Percentiles rank a stretch among this genome's conserved stretches.
phyloP scores from a whole-genome alignment of 768 basidiomycete species.

The Punctularia strigosozonata region DNA sequence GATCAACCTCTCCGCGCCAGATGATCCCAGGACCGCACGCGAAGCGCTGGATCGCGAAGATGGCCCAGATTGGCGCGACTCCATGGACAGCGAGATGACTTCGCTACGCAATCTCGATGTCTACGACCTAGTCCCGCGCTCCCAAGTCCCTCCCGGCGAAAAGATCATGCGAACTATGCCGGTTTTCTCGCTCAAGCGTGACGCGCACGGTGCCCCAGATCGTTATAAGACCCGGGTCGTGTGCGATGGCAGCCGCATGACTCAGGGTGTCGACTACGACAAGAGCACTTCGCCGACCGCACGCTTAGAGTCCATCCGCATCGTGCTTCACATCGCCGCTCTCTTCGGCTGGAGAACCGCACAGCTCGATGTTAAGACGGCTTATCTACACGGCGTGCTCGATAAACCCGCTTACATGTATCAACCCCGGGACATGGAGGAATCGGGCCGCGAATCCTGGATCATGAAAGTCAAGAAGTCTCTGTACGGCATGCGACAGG shows the following conservation, averaged over 20 bases:
- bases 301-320: slow-evolving; percentile 25
- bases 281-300: slow-evolving; percentile 25
- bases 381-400: slow-evolving; percentile 23
- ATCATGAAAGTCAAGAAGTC: slow-evolving; percentile 12
- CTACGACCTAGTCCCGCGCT: too few relatives aligned
- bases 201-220: slow-evolving; percentile 20
- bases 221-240: slow-evolving; percentile 32
- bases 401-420: slow-evolving; percentile 24
- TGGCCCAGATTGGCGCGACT: too few relatives aligned
- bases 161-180: too few relatives aligned
- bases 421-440: slow-evolving; percentile 18
- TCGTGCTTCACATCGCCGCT: slow-evolving; percentile 25
- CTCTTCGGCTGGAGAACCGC: slow-evolving; percentile 21
- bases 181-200: slow-evolving; percentile 29
- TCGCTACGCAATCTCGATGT: too few relatives aligned
- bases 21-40: too few relatives aligned
- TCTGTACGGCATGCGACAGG: slow-evolving; percentile 27
- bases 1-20: too few relatives aligned
- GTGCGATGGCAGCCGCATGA: slow-evolving; percentile 28
- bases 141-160: too few relatives aligned
- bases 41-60: too few relatives aligned
- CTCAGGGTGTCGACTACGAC: slow-evolving; percentile 25
- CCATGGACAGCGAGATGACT: too few relatives aligned
- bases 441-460: slow-evolving; percentile 6
- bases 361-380: slow-evolving; percentile 29